Percentiles rank a stretch among this genome's conserved stretches.
Conservation (phyloP, 73 alveolate genomes). For the Symbiodinium pilosum region DNA sequence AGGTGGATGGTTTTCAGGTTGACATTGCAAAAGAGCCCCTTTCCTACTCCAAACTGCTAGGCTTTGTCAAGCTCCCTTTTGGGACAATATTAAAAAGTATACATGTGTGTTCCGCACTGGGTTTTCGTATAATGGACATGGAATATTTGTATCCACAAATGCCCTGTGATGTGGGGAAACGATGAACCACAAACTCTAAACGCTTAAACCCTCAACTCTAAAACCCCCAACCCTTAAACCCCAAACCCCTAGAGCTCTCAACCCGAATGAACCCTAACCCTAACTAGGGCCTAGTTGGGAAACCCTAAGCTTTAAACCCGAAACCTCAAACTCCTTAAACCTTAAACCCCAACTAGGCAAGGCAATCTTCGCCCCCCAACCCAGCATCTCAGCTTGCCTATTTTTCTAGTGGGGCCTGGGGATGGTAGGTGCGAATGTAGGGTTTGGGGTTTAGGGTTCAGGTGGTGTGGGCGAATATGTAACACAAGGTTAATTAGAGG, state of each 20-base stretch:
- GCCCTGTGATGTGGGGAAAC: neutral
- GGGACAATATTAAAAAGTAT: neutral
- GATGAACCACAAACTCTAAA: neutral
- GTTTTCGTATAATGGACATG: neutral
- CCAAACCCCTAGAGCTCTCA: neutral
- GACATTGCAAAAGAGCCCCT: neutral
- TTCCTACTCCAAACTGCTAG: neutral
- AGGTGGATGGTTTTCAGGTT: neutral
- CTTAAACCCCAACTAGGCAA: neutral
- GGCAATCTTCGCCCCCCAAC: too few relatives aligned
- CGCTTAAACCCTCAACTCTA: neutral
- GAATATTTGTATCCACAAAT: neutral
- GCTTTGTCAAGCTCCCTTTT: neutral
- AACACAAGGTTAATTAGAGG: too few relatives aligned
- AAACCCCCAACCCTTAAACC: neutral
- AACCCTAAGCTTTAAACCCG: neutral
- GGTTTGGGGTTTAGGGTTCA: too few relatives aligned
- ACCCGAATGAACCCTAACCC: neutral
- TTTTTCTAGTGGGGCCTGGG: too few relatives aligned
- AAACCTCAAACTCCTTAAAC: neutral
- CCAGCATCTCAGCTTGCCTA: too few relatives aligned
- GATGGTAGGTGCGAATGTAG: too few relatives aligned
- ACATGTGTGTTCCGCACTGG: neutral
- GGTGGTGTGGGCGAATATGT: too few relatives aligned
- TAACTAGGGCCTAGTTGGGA: neutral